Evolutionary conservation across 2,329 filamentous ascomycete species (phyloP), one percentile per base, ranked within the genome.

Genomic region (Myrmaecium sp.): DNA sequence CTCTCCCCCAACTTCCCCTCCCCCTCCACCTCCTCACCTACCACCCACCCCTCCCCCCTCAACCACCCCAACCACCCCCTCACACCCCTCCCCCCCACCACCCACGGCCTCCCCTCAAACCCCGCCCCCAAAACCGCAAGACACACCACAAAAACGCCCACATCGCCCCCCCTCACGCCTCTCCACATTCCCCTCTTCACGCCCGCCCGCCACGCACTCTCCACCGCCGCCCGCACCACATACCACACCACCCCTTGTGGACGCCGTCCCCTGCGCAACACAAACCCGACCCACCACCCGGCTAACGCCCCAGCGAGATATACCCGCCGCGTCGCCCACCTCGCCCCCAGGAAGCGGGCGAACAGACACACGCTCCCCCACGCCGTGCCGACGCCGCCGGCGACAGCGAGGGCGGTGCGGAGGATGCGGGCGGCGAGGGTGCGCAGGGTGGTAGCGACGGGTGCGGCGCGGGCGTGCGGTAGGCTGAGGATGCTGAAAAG

Each of bases 301-400:
- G 78, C 82, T 1, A 91, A 43, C 47, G 86, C 79, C 5, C 89
- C 86, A 27, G 81, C 80, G 0, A 94, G 59, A 62, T 91, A 93
- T 63, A 89, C 91, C 13, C 89, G 70, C 47, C 89, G 78, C 0
- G 76, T 84, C 0, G 84, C 69, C 1, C 83, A 60, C 5, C 64
- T 65, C 3, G 75, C 66, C 0, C 86, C 83, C 2, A 95, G 63
- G 42, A 76, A 65, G 23, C 66, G 59, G 51, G 92, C 81, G 60
- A 94, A 83, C 42, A 94, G 65, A 57, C 86, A 98, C 39, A 94
- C 74, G 30, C 72, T 76, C 1, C 74, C 83, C 89, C 89, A 98
- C 17, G 73, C 70, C 0, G 81, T 81, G 9, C 81, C 82, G 31
- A 93, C 72, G n/a, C 79, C 66, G 10, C 80, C 79, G 0, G 83